A percentile compares a stretch with the other conserved stretches of the same genome.
phyloP scores from a whole-genome alignment of 805 yeast species.

The Saccharomyces mikatae region DNA sequence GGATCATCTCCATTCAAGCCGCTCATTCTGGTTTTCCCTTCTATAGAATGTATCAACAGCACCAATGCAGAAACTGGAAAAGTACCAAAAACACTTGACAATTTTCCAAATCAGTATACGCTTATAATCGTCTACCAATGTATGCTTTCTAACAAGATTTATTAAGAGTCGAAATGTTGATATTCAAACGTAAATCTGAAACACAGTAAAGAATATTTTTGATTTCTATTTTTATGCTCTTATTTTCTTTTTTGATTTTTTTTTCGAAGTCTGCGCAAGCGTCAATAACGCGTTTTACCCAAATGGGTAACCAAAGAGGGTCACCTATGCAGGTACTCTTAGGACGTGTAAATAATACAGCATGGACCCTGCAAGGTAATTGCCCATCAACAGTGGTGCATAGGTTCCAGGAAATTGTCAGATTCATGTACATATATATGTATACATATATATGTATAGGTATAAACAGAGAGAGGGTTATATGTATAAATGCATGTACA shows the following conservation, averaged over 20 bases:
- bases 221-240: neutral
- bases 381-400: neutral
- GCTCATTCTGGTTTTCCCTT: constrained; percentile 14
- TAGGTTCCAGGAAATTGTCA: neutral
- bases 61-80: neutral
- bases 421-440: neutral
- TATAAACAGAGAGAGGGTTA: too few relatives aligned
- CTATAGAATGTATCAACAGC: neutral
- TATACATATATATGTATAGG: too few relatives aligned
- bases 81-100: neutral
- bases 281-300: neutral
- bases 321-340: neutral
- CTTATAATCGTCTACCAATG: neutral
- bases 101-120: neutral
- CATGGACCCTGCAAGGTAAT: neutral
- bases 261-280: neutral
- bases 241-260: neutral
- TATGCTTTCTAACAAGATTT: neutral
- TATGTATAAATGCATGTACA: neutral
- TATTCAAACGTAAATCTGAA: neutral
- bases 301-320: neutral
- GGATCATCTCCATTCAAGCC: neutral
- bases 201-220: neutral
- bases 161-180: neutral
- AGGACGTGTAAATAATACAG: neutral